Evolutionary conservation across 805 yeast genomes (phyloP).

Genomic region (Candida sphagnicola): DNA sequence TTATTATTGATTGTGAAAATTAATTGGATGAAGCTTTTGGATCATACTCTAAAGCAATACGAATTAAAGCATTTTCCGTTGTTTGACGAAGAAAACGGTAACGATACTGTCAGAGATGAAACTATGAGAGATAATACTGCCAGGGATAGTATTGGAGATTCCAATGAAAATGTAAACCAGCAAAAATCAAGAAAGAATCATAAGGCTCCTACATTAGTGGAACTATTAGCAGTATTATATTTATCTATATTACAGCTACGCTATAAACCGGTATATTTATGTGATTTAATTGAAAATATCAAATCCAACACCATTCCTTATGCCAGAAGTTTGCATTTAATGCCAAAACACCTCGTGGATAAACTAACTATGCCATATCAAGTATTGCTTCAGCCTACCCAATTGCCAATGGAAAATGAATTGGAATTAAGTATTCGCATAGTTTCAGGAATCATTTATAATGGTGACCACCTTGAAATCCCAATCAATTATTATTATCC

Average conservation of each 20-base stretch:
- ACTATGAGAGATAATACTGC: slow-evolving; percentile 4
- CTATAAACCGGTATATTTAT: slow-evolving; percentile 44
- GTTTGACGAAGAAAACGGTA: slow-evolving; percentile 3
- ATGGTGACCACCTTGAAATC: slow-evolving; percentile 6
- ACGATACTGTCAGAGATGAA: too few species aligned
- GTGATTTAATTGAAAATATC: slow-evolving; percentile 44
- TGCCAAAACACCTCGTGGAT: slow-evolving; percentile 37
- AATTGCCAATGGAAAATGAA: slow-evolving; percentile 36
- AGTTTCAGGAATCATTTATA: slow-evolving; percentile 8
- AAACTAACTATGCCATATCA: slow-evolving; percentile 37
- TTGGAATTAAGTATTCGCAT: slow-evolving; percentile 20
- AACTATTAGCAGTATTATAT: slow-evolving; percentile 42
- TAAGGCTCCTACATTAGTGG: slow-evolving; percentile 21
- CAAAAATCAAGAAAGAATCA: slow-evolving; percentile 8
- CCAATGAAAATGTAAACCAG: background rate
- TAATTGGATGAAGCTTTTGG: slow-evolving; percentile 27
- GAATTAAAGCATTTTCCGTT: slow-evolving; percentile 4
- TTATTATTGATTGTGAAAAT: slow-evolving; percentile 23
- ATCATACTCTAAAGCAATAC: slow-evolving; percentile 7
- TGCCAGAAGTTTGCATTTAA: slow-evolving; percentile 30
- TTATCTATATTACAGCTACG: slow-evolving; percentile 46
- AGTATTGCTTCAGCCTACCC: slow-evolving; percentile 34
- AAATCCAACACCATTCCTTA: slow-evolving; percentile 47
- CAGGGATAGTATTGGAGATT: background rate
- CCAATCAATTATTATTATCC: slow-evolving; percentile 29